Conservation (phyloP, 2,329 filamentous ascomycete genomes). For the Apiospora arundinis region DNA sequence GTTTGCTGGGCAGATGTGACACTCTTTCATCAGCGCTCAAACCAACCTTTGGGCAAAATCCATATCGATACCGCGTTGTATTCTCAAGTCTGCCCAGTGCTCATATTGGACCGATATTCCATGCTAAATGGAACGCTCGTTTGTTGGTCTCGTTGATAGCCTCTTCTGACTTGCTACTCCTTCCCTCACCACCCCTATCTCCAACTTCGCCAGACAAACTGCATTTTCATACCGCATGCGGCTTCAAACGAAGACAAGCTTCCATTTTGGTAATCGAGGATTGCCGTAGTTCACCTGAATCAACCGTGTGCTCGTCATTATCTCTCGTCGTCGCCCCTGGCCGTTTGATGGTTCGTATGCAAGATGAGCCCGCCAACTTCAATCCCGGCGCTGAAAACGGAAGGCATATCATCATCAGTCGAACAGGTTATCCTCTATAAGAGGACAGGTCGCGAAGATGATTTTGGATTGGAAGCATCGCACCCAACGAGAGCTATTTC, state of each 20-base stretch:
- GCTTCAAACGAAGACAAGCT: not conserved
- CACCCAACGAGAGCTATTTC: not conserved
- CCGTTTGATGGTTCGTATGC: not conserved
- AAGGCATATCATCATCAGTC: not conserved
- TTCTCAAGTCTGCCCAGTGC: fast-evolving
- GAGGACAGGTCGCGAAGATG: too few species aligned
- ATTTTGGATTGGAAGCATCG: not conserved
- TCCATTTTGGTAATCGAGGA: too few species aligned
- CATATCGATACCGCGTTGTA: not conserved
- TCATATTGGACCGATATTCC: not conserved
- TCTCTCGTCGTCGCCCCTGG: not conserved
- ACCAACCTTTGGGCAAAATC: not conserved
- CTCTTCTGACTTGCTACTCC: not conserved
- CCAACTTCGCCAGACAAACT: not conserved
- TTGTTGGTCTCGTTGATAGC: not conserved
- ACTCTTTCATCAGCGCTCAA: not conserved
- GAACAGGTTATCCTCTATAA: not conserved
- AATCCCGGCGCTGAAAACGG: not conserved
- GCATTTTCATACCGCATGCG: not conserved
- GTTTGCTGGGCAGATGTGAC: not conserved
- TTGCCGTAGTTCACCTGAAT: too few species aligned
- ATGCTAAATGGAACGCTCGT: not conserved
- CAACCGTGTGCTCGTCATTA: not conserved
- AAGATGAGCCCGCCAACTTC: not conserved
- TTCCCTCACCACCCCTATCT: not conserved